Conservation (phyloP, 2,329 filamentous ascomycete species). For the Dactylellina haptotyla region DNA sequence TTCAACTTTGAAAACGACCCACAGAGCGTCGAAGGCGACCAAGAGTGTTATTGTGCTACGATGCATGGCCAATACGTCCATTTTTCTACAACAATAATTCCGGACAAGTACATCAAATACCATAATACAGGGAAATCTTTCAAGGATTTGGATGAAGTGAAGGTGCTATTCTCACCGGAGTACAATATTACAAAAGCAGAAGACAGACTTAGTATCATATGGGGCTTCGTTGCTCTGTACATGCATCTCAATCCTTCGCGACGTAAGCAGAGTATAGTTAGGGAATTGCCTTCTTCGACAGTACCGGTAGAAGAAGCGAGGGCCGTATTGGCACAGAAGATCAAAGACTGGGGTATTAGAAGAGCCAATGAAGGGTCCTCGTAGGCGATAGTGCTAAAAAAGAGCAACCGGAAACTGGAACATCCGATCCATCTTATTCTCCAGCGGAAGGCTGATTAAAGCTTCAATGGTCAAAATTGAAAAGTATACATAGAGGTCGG, state of each 20-base stretch:
- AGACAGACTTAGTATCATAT: constrained; percentile 40
- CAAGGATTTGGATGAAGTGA: constrained; percentile 37
- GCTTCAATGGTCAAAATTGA: too few relatives aligned
- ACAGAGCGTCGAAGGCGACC: constrained; percentile 36
- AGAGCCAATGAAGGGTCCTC: too few relatives aligned
- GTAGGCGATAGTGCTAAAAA: too few relatives aligned
- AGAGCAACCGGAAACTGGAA: too few relatives aligned
- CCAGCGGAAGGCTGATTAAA: too few relatives aligned
- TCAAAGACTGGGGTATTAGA: constrained; percentile 1
- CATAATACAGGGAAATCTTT: constrained; percentile 40
- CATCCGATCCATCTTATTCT: too few relatives aligned
- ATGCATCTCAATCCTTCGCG: constrained; percentile 42
- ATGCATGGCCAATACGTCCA: constrained; percentile 51
- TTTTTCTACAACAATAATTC: constrained; percentile 29
- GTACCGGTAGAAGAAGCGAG: constrained; percentile 3
- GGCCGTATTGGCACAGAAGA: constrained; percentile 3
- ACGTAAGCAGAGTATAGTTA: constrained; percentile 10
- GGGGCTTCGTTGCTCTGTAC: constrained; percentile 40
- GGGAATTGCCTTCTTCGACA: neutral
- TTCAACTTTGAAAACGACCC: constrained; percentile 52
- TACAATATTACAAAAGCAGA: constrained; percentile 40
- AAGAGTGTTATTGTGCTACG: constrained; percentile 46
- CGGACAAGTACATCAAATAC: constrained; percentile 44
- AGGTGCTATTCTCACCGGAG: constrained; percentile 38
- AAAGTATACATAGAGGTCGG: too few relatives aligned